phyloP scores from a whole-genome alignment of 768 basidiomycete genomes.

The Mycena pura region DNA sequence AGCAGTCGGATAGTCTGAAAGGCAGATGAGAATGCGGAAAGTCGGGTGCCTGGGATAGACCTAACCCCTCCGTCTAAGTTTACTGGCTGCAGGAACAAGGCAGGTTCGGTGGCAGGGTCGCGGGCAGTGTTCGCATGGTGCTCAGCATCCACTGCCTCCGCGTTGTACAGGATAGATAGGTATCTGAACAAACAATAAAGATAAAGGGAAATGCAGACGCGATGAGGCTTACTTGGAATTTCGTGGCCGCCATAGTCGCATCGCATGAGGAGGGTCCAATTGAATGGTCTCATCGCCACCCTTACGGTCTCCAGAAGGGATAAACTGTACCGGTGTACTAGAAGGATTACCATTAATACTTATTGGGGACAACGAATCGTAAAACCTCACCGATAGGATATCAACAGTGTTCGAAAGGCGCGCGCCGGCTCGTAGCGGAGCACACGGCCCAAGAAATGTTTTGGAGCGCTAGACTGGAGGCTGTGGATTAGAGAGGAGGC shows the following conservation, averaged over 20 bases:
- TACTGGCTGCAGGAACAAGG: constrained; percentile 62
- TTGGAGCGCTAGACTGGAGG: constrained; percentile 60
- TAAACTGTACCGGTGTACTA: constrained; percentile 48
- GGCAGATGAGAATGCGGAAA: neutral
- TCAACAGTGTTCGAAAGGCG: constrained; percentile 73
- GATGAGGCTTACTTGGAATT: constrained; percentile 55
- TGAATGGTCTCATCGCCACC: constrained; percentile 39
- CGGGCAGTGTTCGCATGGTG: constrained; percentile 30
- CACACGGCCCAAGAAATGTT: constrained; percentile 72
- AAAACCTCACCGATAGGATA: constrained; percentile 81
- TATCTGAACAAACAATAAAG: constrained; percentile 32
- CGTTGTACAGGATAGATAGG: constrained; percentile 59
- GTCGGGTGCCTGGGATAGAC: neutral
- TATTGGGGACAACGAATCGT: no score
- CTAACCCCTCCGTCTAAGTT: constrained; percentile 64
- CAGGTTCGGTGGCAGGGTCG: constrained; percentile 31
- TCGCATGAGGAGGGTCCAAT: constrained; percentile 61
- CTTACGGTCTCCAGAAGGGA: constrained; percentile 32
- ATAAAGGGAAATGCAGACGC: constrained; percentile 29
- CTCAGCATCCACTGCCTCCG: constrained; percentile 56
- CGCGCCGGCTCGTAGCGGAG: constrained; percentile 82
- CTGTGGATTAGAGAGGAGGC: constrained; percentile 66
- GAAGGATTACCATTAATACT: neutral
- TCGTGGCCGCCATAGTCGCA: constrained; percentile 63
- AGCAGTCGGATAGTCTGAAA: constrained; percentile 59